Evolutionary conservation across 495 filamentous ascomycete species (phyloP).

Genomic region (Aspergillus avenaceus): DNA sequence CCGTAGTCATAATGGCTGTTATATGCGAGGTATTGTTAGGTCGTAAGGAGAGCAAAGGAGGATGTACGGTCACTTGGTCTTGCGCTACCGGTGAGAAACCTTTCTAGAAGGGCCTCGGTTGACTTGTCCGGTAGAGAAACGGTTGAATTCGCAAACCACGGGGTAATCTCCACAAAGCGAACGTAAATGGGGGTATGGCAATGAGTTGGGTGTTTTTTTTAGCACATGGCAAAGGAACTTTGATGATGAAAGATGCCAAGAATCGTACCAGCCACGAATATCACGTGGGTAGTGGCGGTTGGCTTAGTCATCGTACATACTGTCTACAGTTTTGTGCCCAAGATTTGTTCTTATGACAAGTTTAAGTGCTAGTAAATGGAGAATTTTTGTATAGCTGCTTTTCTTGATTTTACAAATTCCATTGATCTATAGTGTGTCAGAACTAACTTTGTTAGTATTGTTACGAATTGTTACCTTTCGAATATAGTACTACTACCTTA

Average conservation of each 20-base stretch:
- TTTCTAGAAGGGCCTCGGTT: not conserved
- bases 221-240: constrained; percentile 1
- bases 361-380: no score
- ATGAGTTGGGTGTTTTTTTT: not conserved
- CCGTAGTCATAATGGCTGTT: constrained; percentile 64
- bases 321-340: not conserved
- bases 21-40: no score
- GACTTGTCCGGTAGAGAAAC: not conserved
- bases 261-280: constrained; percentile 4
- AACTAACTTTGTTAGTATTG: no score
- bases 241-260: constrained; percentile 19
- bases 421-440: no score
- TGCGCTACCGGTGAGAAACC: not conserved
- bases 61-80: not conserved
- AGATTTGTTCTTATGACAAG: no score
- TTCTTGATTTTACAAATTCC: no score
- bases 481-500: no score
- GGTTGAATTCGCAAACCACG: not conserved
- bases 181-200: not conserved
- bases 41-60: constrained; percentile 2
- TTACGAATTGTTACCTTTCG: no score
- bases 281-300: constrained; percentile 8
- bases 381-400: no score
- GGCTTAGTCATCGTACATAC: no score
- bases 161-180: not conserved